Evolutionary conservation across 345 rosid species (phyloP).

Genomic region (Alliaria petiolata): DNA sequence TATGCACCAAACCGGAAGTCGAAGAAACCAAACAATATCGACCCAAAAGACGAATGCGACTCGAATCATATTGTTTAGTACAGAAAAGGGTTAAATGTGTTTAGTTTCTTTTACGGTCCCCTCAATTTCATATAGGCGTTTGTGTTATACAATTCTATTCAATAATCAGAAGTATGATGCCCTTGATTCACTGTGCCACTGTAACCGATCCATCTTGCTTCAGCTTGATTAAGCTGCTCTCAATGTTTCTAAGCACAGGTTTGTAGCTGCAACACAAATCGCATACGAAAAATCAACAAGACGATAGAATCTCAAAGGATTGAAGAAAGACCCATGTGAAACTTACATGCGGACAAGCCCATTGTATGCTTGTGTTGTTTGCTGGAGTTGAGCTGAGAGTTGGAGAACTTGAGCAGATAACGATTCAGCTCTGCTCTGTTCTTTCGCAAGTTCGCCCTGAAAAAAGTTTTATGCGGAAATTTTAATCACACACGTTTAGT

Average conservation of each 20-base stretch:
- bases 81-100: not conserved
- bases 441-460: conserved; percentile 73
- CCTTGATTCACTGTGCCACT: conserved; percentile 27
- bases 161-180: not conserved
- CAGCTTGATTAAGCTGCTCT: conserved; percentile 78
- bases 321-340: not conserved
- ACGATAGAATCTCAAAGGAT: not conserved
- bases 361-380: conserved; percentile 72
- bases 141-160: conserved; percentile 4
- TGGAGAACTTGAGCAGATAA: conserved; percentile 82
- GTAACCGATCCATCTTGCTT: conserved; percentile 69
- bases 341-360: conserved; percentile 75
- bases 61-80: too few relatives aligned
- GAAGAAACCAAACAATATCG: not conserved
- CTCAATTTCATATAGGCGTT: not conserved
- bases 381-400: conserved; percentile 74
- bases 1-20: not conserved
- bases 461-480: not conserved
- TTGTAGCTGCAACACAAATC: conserved; percentile 56
- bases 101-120: not conserved
- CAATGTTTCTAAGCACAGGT: conserved; percentile 80
- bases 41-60: not conserved
- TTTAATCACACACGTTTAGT: not conserved
- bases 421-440: conserved; percentile 82
- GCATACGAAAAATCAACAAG: not conserved